Evolutionary conservation across 179 eudicot species (phyloP).

Genomic region (Patellifolia procumbens): DNA sequence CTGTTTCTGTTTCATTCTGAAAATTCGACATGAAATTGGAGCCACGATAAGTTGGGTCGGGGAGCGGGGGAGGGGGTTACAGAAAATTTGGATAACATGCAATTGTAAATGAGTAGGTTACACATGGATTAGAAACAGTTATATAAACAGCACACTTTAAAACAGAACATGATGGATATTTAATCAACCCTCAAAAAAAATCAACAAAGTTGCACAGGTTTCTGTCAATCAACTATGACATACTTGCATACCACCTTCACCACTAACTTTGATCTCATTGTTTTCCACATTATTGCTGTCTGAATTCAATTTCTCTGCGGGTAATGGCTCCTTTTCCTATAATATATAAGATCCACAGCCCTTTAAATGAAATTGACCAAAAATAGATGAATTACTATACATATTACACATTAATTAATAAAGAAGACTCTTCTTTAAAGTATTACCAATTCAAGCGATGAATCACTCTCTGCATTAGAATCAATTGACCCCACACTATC

Average conservation of each 20-base stretch:
- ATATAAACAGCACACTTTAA: neutral
- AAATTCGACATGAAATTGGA: neutral
- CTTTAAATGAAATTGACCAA: conserved; percentile 10
- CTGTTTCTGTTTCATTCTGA: neutral
- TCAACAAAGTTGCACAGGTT: neutral
- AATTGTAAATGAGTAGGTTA: neutral
- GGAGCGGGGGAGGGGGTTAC: neutral
- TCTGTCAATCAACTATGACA: conserved; percentile 8
- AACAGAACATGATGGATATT: neutral
- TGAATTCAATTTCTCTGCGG: conserved; percentile 39
- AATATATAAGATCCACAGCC: conserved; percentile 14
- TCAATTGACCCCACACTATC: conserved; percentile 33
- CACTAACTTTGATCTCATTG: conserved; percentile 35
- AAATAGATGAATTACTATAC: neutral
- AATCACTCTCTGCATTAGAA: conserved; percentile 21
- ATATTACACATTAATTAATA: neutral
- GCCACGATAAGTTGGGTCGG: neutral
- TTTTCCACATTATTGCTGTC: conserved; percentile 26
- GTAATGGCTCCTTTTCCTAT: conserved; percentile 49
- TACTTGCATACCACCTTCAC: conserved; percentile 53
- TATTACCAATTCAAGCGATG: conserved; percentile 40
- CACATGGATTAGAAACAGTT: neutral
- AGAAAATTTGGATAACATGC: neutral
- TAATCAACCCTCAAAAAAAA: too few relatives aligned
- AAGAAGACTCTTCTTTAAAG: neutral